A percentile compares a stretch with the other conserved stretches of the same genome.
These are phyloP conservation scores for Silene vulgaris DNA, from an alignment of 179 eudicot genomes.

Conservation along the genomic window DNA sequence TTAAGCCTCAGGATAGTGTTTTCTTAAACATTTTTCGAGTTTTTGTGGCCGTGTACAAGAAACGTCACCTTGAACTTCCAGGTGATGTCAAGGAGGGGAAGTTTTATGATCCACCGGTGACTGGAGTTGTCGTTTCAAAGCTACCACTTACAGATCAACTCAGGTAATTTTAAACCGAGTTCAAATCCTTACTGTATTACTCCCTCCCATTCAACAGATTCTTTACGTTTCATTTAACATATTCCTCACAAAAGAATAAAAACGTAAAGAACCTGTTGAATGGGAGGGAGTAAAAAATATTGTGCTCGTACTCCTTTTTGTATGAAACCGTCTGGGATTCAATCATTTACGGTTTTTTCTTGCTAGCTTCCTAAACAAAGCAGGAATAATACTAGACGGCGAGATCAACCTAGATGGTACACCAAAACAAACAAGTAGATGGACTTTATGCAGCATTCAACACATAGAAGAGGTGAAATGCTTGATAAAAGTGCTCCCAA, in stretches of 20 bases:
- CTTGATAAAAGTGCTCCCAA: constrained; percentile 44
- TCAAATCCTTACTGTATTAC: not conserved
- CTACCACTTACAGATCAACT: constrained; percentile 42
- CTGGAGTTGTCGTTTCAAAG: constrained; percentile 27
- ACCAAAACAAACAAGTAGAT: constrained; percentile 24
- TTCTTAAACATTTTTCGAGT: constrained; percentile 48
- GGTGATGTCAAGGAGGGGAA: constrained; percentile 17
- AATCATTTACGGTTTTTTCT: not conserved
- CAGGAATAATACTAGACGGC: constrained; percentile 43
- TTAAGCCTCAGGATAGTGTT: constrained; percentile 50
- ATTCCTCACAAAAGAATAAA: too few relatives aligned
- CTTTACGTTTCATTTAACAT: too few relatives aligned
- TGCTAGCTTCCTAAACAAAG: constrained; percentile 52
- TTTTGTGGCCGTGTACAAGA: constrained; percentile 43
- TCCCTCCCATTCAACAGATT: too few relatives aligned
- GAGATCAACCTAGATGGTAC: constrained; percentile 37
- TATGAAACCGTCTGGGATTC: too few relatives aligned
- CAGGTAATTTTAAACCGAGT: constrained; percentile 26
- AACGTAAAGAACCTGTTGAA: too few relatives aligned
- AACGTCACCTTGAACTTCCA: constrained; percentile 35
- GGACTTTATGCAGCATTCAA: constrained; percentile 52
- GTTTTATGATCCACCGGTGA: constrained; percentile 40
- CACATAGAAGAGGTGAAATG: constrained; percentile 59
- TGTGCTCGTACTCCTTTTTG: too few relatives aligned
- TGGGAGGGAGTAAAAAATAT: too few relatives aligned